Percentiles rank a stretch among this genome's conserved stretches.
Conservation (phyloP, 164 flowering plant genomes). For the Vitis cinerea region DNA sequence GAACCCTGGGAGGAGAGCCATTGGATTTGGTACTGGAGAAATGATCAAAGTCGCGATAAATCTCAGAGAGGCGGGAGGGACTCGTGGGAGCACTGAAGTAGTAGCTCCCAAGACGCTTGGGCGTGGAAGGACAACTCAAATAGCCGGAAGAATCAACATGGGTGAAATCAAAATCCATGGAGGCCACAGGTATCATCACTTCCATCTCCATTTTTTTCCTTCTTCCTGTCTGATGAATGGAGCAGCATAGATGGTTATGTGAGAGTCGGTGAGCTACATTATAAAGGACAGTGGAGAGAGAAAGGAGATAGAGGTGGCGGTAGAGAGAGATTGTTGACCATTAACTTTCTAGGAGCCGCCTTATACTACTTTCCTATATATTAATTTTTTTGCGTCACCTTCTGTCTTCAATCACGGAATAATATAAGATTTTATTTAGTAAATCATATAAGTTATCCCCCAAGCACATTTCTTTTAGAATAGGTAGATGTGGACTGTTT, state of each 20-base stretch:
- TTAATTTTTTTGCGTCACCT: background rate
- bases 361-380: slow-evolving; percentile 9
- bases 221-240: background rate
- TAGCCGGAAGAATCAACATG: background rate
- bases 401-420: too few relatives aligned
- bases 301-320: background rate
- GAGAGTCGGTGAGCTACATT: too few relatives aligned
- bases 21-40: slow-evolving; percentile 1
- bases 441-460: too few relatives aligned
- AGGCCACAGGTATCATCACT: slow-evolving; percentile 8
- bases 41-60: slow-evolving; percentile 27
- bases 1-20: slow-evolving; percentile 19
- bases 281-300: background rate
- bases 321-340: slow-evolving; percentile 19
- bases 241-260: background rate
- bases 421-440: too few relatives aligned
- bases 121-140: slow-evolving; percentile 25
- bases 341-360: slow-evolving; percentile 18
- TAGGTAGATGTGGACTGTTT: background rate
- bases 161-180: slow-evolving; percentile 26
- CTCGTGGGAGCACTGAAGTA: slow-evolving; percentile 49
- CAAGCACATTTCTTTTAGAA: background rate
- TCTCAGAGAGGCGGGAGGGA: slow-evolving; percentile 32
- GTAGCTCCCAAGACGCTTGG: slow-evolving; percentile 18
- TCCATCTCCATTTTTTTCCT: slow-evolving; percentile 12